Evolutionary conservation across 495 filamentous ascomycete genomes (phyloP).

Genomic region (Aspergillus campestris): DNA sequence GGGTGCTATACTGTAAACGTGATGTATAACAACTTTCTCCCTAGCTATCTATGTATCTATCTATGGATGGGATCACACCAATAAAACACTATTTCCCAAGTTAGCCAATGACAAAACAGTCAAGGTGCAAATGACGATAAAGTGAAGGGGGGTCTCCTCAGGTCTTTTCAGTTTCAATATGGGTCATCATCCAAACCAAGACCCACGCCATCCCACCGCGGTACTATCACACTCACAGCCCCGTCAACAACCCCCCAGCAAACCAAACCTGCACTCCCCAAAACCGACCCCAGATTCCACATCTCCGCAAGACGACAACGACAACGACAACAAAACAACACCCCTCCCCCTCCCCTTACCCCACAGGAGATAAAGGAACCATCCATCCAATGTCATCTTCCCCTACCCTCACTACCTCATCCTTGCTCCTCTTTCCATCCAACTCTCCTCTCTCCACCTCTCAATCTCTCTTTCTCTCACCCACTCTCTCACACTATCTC

Average conservation of each 20-base stretch:
- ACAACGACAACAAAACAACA: too few species aligned
- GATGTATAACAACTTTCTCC: not conserved
- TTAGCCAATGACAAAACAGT: not conserved
- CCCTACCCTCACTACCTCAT: not conserved
- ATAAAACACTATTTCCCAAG: not conserved
- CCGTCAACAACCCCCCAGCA: constrained; percentile 3
- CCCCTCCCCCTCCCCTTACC: too few species aligned
- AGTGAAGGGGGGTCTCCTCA: constrained; percentile 39
- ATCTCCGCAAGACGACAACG: not conserved
- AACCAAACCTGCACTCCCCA: constrained; percentile 3
- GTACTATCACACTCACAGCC: constrained; percentile 17
- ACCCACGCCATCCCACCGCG: constrained; percentile 24
- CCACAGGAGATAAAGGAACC: not conserved
- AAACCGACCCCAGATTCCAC: constrained; percentile 9
- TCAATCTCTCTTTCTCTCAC: constrained; percentile 1
- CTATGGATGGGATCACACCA: too few species aligned
- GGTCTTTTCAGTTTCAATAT: constrained; percentile 51
- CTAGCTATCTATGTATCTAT: too few species aligned
- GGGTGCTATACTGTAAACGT: not conserved
- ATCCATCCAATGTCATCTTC: not conserved
- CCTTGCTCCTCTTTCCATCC: constrained; percentile 2
- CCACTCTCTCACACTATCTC: constrained; percentile 4
- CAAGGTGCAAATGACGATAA: too few species aligned
- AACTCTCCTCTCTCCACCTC: not conserved
- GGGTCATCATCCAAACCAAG: constrained; percentile 39